Conservation (phyloP, 768 basidiomycete genomes). For the Auriculariales sp. region DNA sequence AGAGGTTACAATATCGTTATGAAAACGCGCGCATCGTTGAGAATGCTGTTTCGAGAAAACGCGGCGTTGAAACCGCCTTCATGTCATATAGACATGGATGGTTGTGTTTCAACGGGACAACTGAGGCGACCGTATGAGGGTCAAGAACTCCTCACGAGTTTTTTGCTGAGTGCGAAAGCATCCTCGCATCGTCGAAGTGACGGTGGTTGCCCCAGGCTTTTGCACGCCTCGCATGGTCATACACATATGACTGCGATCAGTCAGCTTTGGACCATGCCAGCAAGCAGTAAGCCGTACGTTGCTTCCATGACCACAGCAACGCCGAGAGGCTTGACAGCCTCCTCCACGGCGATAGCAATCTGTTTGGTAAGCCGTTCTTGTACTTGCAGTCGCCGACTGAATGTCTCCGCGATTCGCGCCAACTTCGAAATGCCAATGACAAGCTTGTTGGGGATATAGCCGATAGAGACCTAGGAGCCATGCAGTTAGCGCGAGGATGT, state of each 20-base stretch:
- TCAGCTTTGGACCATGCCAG: neutral
- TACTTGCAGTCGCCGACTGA: constrained; percentile 88
- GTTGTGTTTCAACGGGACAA: no score
- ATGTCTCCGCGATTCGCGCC: constrained; percentile 93
- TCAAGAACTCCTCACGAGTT: constrained; percentile 89
- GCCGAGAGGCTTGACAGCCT: constrained; percentile 93
- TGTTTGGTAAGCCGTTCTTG: constrained; percentile 97
- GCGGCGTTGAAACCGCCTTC: no score
- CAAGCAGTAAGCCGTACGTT: constrained; percentile 55
- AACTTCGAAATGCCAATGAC: constrained; percentile 94
- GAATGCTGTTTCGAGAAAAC: no score
- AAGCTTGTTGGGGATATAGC: constrained; percentile 89
- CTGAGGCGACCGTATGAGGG: constrained; percentile 8
- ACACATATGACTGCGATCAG: constrained; percentile 66
- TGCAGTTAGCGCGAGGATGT: neutral
- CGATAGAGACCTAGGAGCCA: constrained; percentile 72
- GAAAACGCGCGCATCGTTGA: no score
- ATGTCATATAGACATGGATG: no score
- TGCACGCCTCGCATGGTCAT: constrained; percentile 99
- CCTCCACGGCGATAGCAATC: constrained; percentile 94
- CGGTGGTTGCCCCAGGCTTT: constrained; percentile 90
- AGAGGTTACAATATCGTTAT: no score
- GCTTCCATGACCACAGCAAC: constrained; percentile 99
- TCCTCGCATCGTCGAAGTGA: constrained; percentile 95
- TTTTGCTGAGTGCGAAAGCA: constrained; percentile 98